A percentile compares a stretch with the other conserved stretches of the same genome.
Conservation (phyloP, 23 red algal genomes). For the Pyropia haitanensis region DNA sequence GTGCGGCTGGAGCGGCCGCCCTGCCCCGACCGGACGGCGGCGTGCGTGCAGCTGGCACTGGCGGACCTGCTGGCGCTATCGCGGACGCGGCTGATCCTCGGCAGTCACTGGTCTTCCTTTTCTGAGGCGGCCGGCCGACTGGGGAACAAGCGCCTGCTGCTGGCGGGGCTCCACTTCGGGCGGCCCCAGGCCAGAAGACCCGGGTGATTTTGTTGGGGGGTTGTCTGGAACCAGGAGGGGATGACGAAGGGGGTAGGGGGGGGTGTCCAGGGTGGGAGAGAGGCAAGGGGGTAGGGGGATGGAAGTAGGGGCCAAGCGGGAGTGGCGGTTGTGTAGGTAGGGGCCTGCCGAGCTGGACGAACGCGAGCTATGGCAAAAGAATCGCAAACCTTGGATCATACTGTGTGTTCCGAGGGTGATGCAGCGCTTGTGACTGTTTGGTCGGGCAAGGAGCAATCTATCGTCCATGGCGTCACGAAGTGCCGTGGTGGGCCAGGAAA, state of each 20-base stretch:
- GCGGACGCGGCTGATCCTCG: slow-evolving; percentile 34
- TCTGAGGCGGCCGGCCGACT: slow-evolving; percentile 44
- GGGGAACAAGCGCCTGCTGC: slow-evolving; percentile 34
- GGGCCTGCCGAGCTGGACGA: too few species aligned
- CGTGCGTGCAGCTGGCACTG: slow-evolving; percentile 44
- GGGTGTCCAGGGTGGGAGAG: too few species aligned
- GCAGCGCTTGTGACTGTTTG: too few species aligned
- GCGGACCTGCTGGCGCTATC: slow-evolving; percentile 53
- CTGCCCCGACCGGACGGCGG: slow-evolving; percentile 39
- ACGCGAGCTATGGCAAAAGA: too few species aligned
- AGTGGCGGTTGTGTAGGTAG: too few species aligned
- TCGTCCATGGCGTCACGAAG: too few species aligned
- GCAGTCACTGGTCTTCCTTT: slow-evolving; percentile 76
- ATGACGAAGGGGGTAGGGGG: neutral
- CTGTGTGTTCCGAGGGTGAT: too few species aligned
- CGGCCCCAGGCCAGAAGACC: neutral
- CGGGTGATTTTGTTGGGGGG: neutral
- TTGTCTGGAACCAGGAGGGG: neutral
- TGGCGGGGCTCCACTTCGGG: slow-evolving; percentile 66
- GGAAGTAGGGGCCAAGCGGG: too few species aligned
- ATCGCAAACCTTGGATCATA: too few species aligned
- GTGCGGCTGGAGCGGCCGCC: slow-evolving; percentile 28
- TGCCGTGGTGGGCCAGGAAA: too few species aligned
- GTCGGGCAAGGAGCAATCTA: too few species aligned
- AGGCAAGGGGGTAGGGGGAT: too few species aligned